phyloP scores from a whole-genome alignment of 2,329 filamentous ascomycete genomes.

The Ophiocordyceps camponoti-rufipedis region DNA sequence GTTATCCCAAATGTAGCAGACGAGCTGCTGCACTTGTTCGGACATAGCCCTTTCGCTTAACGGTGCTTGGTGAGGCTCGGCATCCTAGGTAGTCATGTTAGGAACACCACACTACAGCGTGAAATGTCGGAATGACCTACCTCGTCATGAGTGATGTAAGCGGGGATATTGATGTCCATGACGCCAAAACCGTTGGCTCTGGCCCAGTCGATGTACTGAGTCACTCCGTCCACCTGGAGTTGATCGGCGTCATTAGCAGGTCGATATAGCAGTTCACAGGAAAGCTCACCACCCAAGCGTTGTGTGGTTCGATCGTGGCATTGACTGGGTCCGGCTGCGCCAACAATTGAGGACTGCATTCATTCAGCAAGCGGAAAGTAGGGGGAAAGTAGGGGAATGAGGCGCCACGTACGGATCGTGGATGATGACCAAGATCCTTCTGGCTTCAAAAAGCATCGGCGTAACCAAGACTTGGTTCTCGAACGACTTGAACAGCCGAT shows the following conservation, averaged over 20 bases:
- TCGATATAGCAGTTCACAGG: not conserved
- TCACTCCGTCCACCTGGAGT: slow-evolving; percentile 58
- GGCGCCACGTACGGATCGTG: slow-evolving; percentile 61
- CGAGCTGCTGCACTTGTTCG: slow-evolving; percentile 50
- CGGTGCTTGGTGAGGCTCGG: slow-evolving; percentile 26
- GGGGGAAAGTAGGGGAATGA: slow-evolving; percentile 3
- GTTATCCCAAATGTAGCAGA: slow-evolving; percentile 90
- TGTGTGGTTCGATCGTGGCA: slow-evolving; percentile 61
- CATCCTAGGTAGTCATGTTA: slow-evolving; percentile 20
- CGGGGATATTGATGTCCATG: slow-evolving; percentile 82
- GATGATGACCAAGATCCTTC: slow-evolving; percentile 65
- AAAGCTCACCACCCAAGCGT: slow-evolving; percentile 63
- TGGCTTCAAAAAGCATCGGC: slow-evolving; percentile 44
- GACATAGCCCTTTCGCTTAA: slow-evolving; percentile 30
- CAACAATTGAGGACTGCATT: slow-evolving; percentile 42
- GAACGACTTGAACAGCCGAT: slow-evolving; percentile 56
- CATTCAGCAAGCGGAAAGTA: slow-evolving; percentile 1
- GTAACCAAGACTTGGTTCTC: slow-evolving; percentile 77
- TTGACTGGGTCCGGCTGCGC: slow-evolving; percentile 51
- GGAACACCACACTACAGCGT: not conserved
- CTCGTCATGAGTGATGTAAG: slow-evolving; percentile 48
- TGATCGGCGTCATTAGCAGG: slow-evolving; percentile 2
- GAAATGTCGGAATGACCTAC: slow-evolving; percentile 15
- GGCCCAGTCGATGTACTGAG: slow-evolving; percentile 74
- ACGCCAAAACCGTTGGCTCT: slow-evolving; percentile 59